phyloP scores from a whole-genome alignment of 768 basidiomycete species.

The Ramaria sp. region DNA sequence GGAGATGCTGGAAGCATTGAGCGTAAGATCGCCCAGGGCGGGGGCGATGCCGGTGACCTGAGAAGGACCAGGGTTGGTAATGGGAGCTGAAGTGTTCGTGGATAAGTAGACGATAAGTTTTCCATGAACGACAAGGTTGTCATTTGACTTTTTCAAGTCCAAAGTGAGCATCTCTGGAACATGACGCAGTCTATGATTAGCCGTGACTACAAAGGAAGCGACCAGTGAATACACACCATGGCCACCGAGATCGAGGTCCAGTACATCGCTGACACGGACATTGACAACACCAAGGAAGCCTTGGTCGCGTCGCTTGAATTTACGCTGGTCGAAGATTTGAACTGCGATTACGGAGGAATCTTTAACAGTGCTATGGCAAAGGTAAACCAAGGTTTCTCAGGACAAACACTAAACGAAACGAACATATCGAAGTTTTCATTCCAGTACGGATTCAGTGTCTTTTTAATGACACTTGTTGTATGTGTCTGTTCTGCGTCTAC shows the following conservation, averaged over 20 bases:
- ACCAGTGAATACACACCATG: constrained; percentile 57
- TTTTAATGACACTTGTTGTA: constrained; percentile 95
- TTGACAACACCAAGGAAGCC: constrained; percentile 98
- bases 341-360: constrained; percentile 97
- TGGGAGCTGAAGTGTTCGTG: constrained; percentile 79
- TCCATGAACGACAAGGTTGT: constrained; percentile 94
- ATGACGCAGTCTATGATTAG: constrained; percentile 5
- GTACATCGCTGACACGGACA: constrained; percentile 77
- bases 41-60: constrained; percentile 49
- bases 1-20: constrained; percentile 49
- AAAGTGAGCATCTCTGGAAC: constrained; percentile 85
- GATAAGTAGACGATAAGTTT: constrained; percentile 95
- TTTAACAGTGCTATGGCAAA: constrained; percentile 66
- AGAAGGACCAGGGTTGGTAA: constrained; percentile 74
- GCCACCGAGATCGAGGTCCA: constrained; percentile 86
- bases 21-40: constrained; percentile 25
- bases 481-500: constrained; percentile 97
- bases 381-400: not conserved
- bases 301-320: constrained; percentile 97
- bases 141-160: constrained; percentile 98
- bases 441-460: constrained; percentile 92
- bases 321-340: constrained; percentile 98
- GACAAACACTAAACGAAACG: not conserved
- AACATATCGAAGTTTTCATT: constrained; percentile 98
- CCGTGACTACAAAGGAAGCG: not conserved